Evolutionary conservation across 1,139 yeast genomes (phyloP), one percentile per base, ranked within the genome.

Genomic region (Hemisphaericaspora xylanilytica): DNA sequence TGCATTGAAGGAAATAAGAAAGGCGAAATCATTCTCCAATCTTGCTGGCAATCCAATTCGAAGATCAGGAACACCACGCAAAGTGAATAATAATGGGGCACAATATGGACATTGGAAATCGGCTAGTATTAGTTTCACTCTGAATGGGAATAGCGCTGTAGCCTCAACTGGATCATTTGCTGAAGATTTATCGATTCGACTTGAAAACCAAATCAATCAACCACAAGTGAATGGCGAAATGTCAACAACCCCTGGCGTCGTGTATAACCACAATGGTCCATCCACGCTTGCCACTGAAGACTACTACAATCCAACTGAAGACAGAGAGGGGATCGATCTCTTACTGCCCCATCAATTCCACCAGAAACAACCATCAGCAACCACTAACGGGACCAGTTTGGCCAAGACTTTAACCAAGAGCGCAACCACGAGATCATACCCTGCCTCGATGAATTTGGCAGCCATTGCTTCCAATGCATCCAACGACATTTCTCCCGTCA

Each of bases 1-100:
- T 49, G 75, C 76, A 3, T 60, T 69, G 41, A 65, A 65, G 42
- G 73, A 68, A 45, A 50, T 71, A 39, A 60, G 61, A 33, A 61
- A 68, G 47, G 73, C 73, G 4, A 67, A 66, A 45, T 63, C 70
- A 10, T 60, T 56, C 44, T 47, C 62, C 7, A 47, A 50, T 33
- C 45, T 48, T 45, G 39, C 35, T 13, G 37, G 31, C n/a, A 25
- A n/a, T 10, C 15, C 34, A 42, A 28, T 26, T 29, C 28, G 14
- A 27, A 36, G 10, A 16, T 10, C 8, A 18, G 35, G 29, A 21
- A 21, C n/a, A 33, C 17, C 25, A 13, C 17, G 15, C 28, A 28
- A 5, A 6, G 7, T 15, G 24, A 18, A 28, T 11, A 29, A 12
- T 12, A 25, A 12, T 25, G 28, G 15, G 5, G 4, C 9, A 25